Percentiles rank a stretch among this genome's conserved stretches.
phyloP scores from a whole-genome alignment of 495 filamentous ascomycete species.

The Penicillium odoratum region DNA sequence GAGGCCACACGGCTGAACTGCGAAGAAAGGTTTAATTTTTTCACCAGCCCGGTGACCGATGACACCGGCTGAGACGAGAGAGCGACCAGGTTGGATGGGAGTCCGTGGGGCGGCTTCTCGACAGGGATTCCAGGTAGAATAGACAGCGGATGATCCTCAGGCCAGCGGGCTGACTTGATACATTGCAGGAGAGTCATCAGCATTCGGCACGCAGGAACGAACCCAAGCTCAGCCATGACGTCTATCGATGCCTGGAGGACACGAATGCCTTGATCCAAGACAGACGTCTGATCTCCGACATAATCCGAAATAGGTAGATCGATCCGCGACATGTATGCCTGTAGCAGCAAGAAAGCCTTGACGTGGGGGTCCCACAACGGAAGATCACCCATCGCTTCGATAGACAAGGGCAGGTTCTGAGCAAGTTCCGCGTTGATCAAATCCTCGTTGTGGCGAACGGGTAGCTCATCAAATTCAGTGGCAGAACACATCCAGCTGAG shows the following conservation, averaged over 20 bases:
- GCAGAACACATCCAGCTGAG: constrained; percentile 91
- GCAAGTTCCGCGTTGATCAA: constrained; percentile 94
- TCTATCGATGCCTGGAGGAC: constrained; percentile 91
- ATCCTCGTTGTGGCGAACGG: constrained; percentile 98
- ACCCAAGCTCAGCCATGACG: constrained; percentile 87
- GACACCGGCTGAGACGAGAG: constrained; percentile 29
- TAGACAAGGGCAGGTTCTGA: constrained; percentile 69
- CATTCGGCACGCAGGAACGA: constrained; percentile 66
- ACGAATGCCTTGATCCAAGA: constrained; percentile 94
- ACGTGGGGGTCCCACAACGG: constrained; percentile 99
- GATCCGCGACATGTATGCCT: constrained; percentile 92
- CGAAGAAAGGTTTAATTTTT: constrained; percentile 31
- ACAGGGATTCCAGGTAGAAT: constrained; percentile 75
- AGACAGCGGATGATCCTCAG: constrained; percentile 72
- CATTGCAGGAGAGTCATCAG: constrained; percentile 87
- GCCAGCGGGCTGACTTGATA: constrained; percentile 92
- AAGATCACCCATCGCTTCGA: constrained; percentile 65
- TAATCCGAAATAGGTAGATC: constrained; percentile 95
- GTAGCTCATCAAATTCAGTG: constrained; percentile 95
- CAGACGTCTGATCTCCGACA: constrained; percentile 86
- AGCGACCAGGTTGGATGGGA: constrained; percentile 26
- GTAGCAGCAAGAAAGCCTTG: constrained; percentile 91
- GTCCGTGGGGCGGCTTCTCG: constrained; percentile 33
- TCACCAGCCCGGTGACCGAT: constrained; percentile 27
- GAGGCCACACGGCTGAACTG: constrained; percentile 57